Evolutionary conservation across 1,284 basidiomycete genomes (phyloP).

Genomic region (Jaminaea rosea): DNA sequence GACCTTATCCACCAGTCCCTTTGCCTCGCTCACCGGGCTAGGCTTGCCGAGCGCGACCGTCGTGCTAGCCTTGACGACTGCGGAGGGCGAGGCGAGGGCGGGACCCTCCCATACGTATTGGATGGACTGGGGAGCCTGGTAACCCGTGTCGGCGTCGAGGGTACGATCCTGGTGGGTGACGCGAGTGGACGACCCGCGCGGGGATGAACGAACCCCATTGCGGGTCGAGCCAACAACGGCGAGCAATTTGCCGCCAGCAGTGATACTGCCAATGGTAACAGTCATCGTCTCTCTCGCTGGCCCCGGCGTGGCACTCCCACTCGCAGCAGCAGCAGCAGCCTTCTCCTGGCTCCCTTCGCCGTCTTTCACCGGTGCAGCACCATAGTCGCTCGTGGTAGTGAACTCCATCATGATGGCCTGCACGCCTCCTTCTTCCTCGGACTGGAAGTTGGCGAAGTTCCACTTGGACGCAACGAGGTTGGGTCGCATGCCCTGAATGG

Average conservation of each 20-base stretch:
- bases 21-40: conserved; percentile 35
- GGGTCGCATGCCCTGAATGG: conserved; percentile 96
- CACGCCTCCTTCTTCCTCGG: conserved; percentile 52
- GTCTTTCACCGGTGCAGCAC: conserved; percentile 5
- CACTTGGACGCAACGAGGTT: conserved; percentile 84
- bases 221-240: conserved; percentile 54
- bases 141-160: conserved; percentile 66
- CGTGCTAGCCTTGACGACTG: conserved; percentile 21
- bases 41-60: conserved; percentile 34
- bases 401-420: conserved; percentile 89
- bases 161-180: conserved; percentile 61
- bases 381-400: conserved; percentile 56
- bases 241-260: conserved; percentile 66
- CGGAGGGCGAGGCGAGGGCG: conserved; percentile 49
- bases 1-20: conserved; percentile 89
- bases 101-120: conserved; percentile 70
- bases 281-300: conserved; percentile 20
- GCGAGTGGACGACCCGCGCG: conserved; percentile 58
- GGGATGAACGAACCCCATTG: conserved; percentile 36
- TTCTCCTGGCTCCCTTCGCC: conserved; percentile 1
- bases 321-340: conserved; percentile 1
- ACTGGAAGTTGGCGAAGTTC: conserved; percentile 88
- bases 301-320: too few relatives aligned
- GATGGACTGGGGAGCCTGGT: conserved; percentile 65
- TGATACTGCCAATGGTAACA: conserved; percentile 76